phyloP scores from a whole-genome alignment of 2,329 filamentous ascomycete species.

The Tolypocladium guangdongense region DNA sequence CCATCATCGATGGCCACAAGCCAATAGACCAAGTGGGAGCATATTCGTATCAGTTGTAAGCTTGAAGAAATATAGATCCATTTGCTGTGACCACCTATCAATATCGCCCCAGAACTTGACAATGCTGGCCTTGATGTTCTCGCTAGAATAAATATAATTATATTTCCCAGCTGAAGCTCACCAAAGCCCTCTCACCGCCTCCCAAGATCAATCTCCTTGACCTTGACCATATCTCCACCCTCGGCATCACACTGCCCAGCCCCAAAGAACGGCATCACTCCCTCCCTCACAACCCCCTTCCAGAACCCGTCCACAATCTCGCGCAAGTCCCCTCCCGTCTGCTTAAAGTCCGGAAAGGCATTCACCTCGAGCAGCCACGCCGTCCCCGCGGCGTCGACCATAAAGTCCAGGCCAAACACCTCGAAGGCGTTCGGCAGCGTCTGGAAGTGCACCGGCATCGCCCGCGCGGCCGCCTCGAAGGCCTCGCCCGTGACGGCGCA shows the following conservation, averaged over 20 bases:
- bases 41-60: no score
- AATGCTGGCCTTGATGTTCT: background rate
- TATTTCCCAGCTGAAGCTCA: background rate
- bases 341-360: constrained; percentile 89
- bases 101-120: no score
- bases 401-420: constrained; percentile 81
- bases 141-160: background rate
- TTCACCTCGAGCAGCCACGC: constrained; percentile 86
- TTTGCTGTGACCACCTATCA: no score
- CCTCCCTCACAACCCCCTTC: constrained; percentile 57
- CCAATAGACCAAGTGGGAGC: background rate
- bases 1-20: background rate
- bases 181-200: constrained; percentile 19
- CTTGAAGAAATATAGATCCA: background rate
- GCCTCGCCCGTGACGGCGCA: constrained; percentile 61
- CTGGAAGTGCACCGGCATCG: constrained; percentile 87
- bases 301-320: constrained; percentile 68
- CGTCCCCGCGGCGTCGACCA: constrained; percentile 55
- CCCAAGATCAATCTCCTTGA: constrained; percentile 43
- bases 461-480: constrained; percentile 77
- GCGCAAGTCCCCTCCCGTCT: constrained; percentile 75
- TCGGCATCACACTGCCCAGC: constrained; percentile 11
- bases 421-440: constrained; percentile 82
- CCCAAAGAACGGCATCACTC: constrained; percentile 57
- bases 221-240: constrained; percentile 36